Evolutionary conservation across 805 yeast genomes (phyloP), one percentile per base, ranked within the genome.

Genomic region (Pichia manshurica): DNA sequence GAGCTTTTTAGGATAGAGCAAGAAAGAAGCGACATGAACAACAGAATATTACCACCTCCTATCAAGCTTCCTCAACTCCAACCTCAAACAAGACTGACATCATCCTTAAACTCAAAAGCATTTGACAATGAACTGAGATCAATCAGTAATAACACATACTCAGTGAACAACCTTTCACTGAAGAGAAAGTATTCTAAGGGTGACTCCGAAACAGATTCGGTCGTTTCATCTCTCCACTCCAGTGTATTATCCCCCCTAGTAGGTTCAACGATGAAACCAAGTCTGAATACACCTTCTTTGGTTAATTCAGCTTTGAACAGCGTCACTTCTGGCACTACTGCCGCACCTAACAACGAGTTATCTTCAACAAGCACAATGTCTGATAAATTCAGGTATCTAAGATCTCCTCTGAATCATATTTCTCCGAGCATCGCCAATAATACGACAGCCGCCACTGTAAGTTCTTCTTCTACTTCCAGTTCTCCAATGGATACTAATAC

Each of bases 11-110:
- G 33, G 31, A 34, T 16, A 16, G 25, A 37, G 20, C 21, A 33
- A 4, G 28, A 42, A 15, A 7, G 16, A 6, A 31, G 22, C 25
- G 49, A 46, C 35, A 5, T 39, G 4, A 45, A 39, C 17, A 33
- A 45, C 20, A 48, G 54, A 38, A 33, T 51, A 10, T 38, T 52
- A 33, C 56, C 56, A 15, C 48, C 40, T 13, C 54, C 54, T 32
- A 37, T 45, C 15, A 47, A 47, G 25, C 29, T 53, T n/a, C 45
- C 46, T 12, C 19, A 44, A n/a, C 42, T 49, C 19, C 37, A 48
- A 20, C 43, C 43, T 7, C 43, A 47, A 5, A 15, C 51, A 19
- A 38, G 53, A 17, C 38, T 53, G 21, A 25, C 52, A 12, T 49
- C 55, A 1, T 46, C 56, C 13, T 41, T 47, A 17, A 49, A 36